These are phyloP conservation scores for Ceratobasidium sp. DNA, from an alignment of 1,284 basidiomycete species.

Conservation along the genomic window DNA sequence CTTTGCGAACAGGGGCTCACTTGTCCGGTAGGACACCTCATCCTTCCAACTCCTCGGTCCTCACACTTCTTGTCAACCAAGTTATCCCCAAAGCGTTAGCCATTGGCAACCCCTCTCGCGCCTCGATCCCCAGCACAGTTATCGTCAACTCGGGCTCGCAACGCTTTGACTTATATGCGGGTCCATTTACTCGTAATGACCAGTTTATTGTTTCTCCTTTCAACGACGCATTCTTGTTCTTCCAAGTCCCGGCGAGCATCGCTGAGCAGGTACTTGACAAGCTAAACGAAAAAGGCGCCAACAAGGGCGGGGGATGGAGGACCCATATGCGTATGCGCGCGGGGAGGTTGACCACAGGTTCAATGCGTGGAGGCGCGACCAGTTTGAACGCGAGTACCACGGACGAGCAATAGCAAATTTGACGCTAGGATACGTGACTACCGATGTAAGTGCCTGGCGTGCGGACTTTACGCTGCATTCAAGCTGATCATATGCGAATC, in stretches of 20 bases:
- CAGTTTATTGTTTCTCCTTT: slow-evolving; percentile 66
- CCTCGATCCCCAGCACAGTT: slow-evolving; percentile 67
- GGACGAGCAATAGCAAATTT: slow-evolving; percentile 50
- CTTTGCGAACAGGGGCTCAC: neutral
- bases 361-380: slow-evolving; percentile 33
- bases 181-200: slow-evolving; percentile 66
- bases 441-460: slow-evolving; percentile 64
- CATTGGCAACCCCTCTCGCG: slow-evolving; percentile 63
- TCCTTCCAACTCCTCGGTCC: slow-evolving; percentile 67
- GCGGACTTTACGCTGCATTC: slow-evolving; percentile 7
- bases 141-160: slow-evolving; percentile 76
- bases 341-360: slow-evolving; percentile 37
- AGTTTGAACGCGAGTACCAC: slow-evolving; percentile 26
- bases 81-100: slow-evolving; percentile 63
- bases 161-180: slow-evolving; percentile 70
- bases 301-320: slow-evolving; percentile 58
- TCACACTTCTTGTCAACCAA: slow-evolving; percentile 66
- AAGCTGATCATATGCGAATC: slow-evolving; percentile 13
- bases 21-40: slow-evolving; percentile 58
- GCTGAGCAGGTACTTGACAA: slow-evolving; percentile 62
- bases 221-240: slow-evolving; percentile 63
- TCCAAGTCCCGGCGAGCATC: slow-evolving; percentile 53
- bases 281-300: slow-evolving; percentile 54
- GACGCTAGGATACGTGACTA: slow-evolving; percentile 76
- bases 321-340: slow-evolving; percentile 54